A percentile compares a stretch with the other conserved stretches of the same genome.
phyloP scores from a whole-genome alignment of 495 filamentous ascomycete genomes.

The Neurospora tetrasperma region DNA sequence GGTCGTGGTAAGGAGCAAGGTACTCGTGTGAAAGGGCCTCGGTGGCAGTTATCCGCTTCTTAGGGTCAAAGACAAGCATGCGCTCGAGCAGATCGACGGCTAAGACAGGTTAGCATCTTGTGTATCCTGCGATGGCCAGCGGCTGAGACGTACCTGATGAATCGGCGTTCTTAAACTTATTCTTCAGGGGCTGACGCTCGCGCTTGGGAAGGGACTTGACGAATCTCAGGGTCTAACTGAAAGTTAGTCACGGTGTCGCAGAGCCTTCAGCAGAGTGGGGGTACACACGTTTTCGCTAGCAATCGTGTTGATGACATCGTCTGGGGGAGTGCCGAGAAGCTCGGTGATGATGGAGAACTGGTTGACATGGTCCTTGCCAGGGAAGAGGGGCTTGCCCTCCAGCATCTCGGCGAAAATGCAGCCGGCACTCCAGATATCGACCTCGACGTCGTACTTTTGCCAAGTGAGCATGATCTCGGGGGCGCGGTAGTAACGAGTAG shows the following conservation, averaged over 20 bases:
- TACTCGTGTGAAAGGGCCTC: constrained; percentile 86
- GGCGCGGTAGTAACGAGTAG: constrained; percentile 94
- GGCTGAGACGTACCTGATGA: constrained; percentile 52
- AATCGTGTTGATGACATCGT: constrained; percentile 97
- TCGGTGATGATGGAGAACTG: constrained; percentile 99
- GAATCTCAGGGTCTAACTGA: constrained; percentile 78
- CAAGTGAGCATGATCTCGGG: constrained; percentile 99
- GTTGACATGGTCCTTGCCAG: constrained; percentile 98
- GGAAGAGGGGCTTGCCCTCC: constrained; percentile 96
- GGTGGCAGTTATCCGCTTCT: constrained; percentile 75
- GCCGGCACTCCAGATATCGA: constrained; percentile 98
- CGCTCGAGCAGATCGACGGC: constrained; percentile 89
- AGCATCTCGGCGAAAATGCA: constrained; percentile 99
- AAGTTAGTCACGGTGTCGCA: constrained; percentile 1
- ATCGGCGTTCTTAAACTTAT: constrained; percentile 95
- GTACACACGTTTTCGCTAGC: constrained; percentile 87
- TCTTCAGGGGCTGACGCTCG: constrained; percentile 76
- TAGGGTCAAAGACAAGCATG: constrained; percentile 97
- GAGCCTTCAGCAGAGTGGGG: neutral
- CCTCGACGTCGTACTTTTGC: constrained; percentile 99
- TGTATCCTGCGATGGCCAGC: neutral
- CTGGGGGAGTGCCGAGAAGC: constrained; percentile 91
- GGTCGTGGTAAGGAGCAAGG: constrained; percentile 92
- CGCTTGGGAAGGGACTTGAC: constrained; percentile 97
- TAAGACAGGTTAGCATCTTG: constrained; percentile 24